Conservation (phyloP, 2,329 filamentous ascomycete genomes). For the Trichophyton verrucosum region DNA sequence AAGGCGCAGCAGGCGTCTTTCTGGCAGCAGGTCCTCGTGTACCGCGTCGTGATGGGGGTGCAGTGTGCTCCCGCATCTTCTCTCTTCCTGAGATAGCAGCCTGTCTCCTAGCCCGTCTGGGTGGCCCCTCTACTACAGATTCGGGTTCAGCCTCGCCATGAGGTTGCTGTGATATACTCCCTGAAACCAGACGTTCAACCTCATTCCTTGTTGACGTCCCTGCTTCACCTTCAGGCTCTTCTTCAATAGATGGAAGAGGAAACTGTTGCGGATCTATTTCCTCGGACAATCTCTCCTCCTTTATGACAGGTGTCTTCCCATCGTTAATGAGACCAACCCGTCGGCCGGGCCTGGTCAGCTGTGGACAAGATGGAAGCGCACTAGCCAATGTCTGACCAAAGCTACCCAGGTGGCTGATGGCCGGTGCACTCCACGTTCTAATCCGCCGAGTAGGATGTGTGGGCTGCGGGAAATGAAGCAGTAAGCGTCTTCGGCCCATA, state of each 20-base stretch:
- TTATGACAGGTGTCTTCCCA: background rate
- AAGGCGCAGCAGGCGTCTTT: background rate
- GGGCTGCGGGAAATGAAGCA: background rate
- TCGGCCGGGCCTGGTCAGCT: slow-evolving; percentile 8
- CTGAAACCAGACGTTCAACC: background rate
- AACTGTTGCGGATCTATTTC: background rate
- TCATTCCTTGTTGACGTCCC: background rate
- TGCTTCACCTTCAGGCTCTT: background rate
- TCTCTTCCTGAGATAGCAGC: slow-evolving; percentile 1
- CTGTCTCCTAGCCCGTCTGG: background rate
- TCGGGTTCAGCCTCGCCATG: background rate
- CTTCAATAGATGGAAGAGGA: background rate
- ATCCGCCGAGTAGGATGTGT: slow-evolving; percentile 3
- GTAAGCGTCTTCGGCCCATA: background rate
- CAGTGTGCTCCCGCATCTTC: background rate
- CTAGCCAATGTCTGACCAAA: background rate
- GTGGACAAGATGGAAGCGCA: slow-evolving; percentile 2
- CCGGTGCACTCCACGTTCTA: slow-evolving; percentile 7
- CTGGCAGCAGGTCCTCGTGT: background rate
- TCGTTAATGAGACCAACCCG: background rate
- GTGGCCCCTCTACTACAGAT: background rate
- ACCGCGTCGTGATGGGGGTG: background rate
- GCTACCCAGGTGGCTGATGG: background rate
- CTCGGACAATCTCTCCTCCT: background rate
- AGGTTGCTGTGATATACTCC: background rate